Conservation (phyloP, 768 basidiomycete genomes). For the Phylloporus arenicola region DNA sequence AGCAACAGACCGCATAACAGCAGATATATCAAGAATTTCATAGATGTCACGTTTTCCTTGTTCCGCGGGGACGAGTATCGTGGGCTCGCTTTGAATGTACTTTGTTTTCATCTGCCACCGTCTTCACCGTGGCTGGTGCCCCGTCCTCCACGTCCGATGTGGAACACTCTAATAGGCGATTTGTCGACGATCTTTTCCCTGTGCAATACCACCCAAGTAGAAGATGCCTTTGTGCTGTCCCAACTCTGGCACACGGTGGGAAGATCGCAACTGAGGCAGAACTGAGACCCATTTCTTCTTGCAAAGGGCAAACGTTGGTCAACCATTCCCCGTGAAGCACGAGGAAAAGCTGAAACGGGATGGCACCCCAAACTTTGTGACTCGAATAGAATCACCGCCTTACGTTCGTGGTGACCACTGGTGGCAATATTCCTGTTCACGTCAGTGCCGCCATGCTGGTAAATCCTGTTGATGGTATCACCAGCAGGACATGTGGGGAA, state of each 20-base stretch:
- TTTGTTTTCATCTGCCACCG: background rate
- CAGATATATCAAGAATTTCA: conserved; percentile 22
- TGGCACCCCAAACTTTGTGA: too few relatives aligned
- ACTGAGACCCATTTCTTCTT: background rate
- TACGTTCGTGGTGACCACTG: background rate
- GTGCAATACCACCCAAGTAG: too few relatives aligned
- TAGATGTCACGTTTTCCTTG: conserved; percentile 9
- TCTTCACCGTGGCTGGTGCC: background rate
- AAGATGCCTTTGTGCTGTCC: background rate
- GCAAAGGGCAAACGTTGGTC: background rate
- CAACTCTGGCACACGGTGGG: too few relatives aligned
- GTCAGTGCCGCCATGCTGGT: background rate
- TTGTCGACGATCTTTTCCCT: too few relatives aligned
- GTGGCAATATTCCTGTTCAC: background rate
- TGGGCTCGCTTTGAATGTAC: background rate
- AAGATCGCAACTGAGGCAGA: background rate
- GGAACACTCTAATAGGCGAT: too few relatives aligned
- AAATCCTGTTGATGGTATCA: background rate
- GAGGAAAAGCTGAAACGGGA: too few relatives aligned
- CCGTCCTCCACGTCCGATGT: too few relatives aligned
- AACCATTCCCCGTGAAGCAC: background rate
- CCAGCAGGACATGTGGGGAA: background rate
- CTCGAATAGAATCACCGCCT: too few relatives aligned
- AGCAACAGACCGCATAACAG: conserved; percentile 25
- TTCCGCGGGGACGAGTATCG: background rate